Base-by-base conservation (phyloP, 345 rosid species). In the Eucalyptus polybractea region DNA sequence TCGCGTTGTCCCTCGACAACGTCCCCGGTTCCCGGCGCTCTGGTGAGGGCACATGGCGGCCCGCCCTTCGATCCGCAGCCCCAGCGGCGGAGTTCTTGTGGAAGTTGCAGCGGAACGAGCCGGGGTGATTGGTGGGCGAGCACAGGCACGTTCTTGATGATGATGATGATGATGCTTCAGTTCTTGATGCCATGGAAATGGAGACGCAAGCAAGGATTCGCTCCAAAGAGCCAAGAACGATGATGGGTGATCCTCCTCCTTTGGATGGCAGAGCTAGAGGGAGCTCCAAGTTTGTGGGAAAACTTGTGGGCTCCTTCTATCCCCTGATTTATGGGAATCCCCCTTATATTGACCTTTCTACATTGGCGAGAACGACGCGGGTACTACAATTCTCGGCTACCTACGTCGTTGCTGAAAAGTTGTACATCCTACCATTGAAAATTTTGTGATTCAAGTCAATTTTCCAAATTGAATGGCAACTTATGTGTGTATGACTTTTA, bases 101-200 rank as follows among this genome's bases (percentile, higher is more conserved):
- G 22, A 89, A 42, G 92, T 91, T 90, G 90, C 95, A 94, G 29
- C 94, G 87, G 94, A 95, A 94, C 17, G 96, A 95, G 80, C 95
- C 95, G 0, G 93, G 95, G 83, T 95, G 95, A 7, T 88, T 80
- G 62, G 95, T 93, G 49, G 95, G 95, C 7, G 95, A 91, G 67
- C 96, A 93, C 1, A 93, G 89, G 87, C 95, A 95, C 50, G 92
- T 88, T 31, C 89, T 87, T 33, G 12, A 60, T 27, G 27, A 83
- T 58, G 58, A 33, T 33, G 33, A 58, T 87, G 76, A 83, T 58
- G 60, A 58, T 87, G 76, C 42, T 67, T 90, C 62, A 60, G 51
- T 17, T 87, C 86, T 88, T 12, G 93, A 88, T 83, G 93, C 92
- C 94, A 93, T 91, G 87, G 81, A 86, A 50, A 6, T 37, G 83